These are phyloP conservation scores for Lachancea lanzarotensis DNA, from an alignment of 805 yeast genomes.

Conservation along the genomic window DNA sequence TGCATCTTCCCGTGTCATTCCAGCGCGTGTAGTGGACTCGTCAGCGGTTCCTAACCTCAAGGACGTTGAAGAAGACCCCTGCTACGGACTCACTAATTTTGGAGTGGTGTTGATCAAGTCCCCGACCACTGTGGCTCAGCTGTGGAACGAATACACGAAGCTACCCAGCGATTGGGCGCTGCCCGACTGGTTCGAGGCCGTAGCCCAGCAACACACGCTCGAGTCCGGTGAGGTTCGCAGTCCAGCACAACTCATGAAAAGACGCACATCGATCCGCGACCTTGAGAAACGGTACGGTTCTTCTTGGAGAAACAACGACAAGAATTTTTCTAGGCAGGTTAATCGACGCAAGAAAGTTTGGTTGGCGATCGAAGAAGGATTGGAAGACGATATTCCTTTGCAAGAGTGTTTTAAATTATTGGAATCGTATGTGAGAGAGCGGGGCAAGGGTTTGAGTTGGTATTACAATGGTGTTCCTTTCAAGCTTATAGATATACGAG, in stretches of 20 bases:
- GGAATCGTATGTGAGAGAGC: constrained; percentile 20
- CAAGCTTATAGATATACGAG: constrained; percentile 14
- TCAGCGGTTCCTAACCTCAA: background rate
- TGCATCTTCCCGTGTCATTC: too few relatives aligned
- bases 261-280: constrained; percentile 22
- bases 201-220: constrained; percentile 13
- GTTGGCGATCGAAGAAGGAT: constrained; percentile 27
- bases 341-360: constrained; percentile 30
- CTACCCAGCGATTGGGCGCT: constrained; percentile 25
- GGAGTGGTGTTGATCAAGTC: constrained; percentile 28
- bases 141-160: constrained; percentile 29
- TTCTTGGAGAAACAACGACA: constrained; percentile 27
- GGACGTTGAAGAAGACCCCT: constrained; percentile 16
- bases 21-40: too few relatives aligned
- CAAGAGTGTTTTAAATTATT: constrained; percentile 19
- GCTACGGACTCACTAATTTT: constrained; percentile 21
- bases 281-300: constrained; percentile 24
- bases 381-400: constrained; percentile 20
- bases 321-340: constrained; percentile 30
- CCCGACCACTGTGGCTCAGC: constrained; percentile 23
- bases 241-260: constrained; percentile 12
- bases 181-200: constrained; percentile 18
- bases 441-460: constrained; percentile 23
- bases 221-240: constrained; percentile 9
- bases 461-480: constrained; percentile 30